Evolutionary conservation across 2,329 filamentous ascomycete genomes (phyloP).

Genomic region (Botryosphaeria dothidea): DNA sequence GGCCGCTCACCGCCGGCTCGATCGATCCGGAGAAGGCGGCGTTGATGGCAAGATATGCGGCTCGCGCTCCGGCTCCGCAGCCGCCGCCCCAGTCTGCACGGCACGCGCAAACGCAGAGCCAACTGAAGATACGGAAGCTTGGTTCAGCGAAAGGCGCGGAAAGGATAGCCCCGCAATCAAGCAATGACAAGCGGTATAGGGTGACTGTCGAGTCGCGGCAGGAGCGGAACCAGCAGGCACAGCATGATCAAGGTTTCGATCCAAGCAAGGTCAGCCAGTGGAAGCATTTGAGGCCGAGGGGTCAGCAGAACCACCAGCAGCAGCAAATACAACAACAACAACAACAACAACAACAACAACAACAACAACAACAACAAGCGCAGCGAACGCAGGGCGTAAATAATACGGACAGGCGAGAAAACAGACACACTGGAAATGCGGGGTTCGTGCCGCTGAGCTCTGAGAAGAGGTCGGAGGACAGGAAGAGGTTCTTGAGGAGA

Average conservation of each 20-base stretch:
- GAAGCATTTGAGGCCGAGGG: slow-evolving; percentile 1
- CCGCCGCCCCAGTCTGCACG: neutral
- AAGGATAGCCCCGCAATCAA: neutral
- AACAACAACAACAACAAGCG: neutral
- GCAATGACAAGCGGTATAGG: neutral
- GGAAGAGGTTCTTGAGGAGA: neutral
- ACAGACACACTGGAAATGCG: neutral
- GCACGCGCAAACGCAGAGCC: neutral
- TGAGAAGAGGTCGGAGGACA: neutral
- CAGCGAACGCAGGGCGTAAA: neutral
- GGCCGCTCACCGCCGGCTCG: neutral
- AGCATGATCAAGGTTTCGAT: neutral
- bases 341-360: neutral
- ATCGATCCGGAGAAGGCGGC: neutral
- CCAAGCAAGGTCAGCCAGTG: neutral
- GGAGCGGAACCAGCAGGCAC: neutral
- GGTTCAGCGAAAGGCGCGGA: neutral
- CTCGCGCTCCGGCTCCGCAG: neutral
- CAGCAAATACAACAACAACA: neutral
- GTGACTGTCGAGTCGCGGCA: neutral
- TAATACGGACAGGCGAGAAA: neutral
- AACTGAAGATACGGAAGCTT: neutral
- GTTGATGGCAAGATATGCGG: neutral
- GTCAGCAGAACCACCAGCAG: neutral
- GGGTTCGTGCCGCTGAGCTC: neutral